These are phyloP conservation scores for Thraustochytrium aureum DNA, from an alignment of 352 stramenopile species.

Conservation along the genomic window DNA sequence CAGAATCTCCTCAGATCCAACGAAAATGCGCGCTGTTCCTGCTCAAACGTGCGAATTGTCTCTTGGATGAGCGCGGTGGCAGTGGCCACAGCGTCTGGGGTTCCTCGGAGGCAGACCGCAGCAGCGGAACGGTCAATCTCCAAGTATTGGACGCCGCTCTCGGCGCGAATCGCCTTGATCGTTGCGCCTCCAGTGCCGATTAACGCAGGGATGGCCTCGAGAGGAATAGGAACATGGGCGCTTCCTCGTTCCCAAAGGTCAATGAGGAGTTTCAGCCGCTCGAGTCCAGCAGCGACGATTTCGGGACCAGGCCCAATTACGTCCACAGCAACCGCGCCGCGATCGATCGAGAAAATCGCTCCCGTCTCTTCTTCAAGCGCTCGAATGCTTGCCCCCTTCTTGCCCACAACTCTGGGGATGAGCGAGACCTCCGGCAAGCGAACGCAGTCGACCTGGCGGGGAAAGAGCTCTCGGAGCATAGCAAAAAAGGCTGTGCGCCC, in stretches of 20 bases:
- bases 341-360: constrained; percentile 20
- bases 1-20: background rate
- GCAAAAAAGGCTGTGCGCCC: constrained; percentile 2
- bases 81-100: constrained; percentile 11
- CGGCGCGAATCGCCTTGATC: constrained; percentile 9
- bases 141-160: constrained; percentile 21
- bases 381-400: constrained; percentile 44
- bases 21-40: constrained; percentile 5
- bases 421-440: background rate
- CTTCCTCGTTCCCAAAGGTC: background rate
- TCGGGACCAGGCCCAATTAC: constrained; percentile 1
- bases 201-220: background rate
- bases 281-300: background rate
- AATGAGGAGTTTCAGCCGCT: background rate
- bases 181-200: constrained; percentile 28
- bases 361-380: constrained; percentile 3
- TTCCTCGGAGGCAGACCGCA: background rate
- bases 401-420: constrained; percentile 30
- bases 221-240: background rate
- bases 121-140: constrained; percentile 9
- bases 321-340: constrained; percentile 13
- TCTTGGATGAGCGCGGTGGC: background rate
- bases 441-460: constrained; percentile 7
- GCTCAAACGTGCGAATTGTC: background rate
- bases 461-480: constrained; percentile 15